Percentiles rank a stretch among this genome's conserved stretches.
phyloP scores from a whole-genome alignment of 257 asterid species.

The Paulownia fortunei region DNA sequence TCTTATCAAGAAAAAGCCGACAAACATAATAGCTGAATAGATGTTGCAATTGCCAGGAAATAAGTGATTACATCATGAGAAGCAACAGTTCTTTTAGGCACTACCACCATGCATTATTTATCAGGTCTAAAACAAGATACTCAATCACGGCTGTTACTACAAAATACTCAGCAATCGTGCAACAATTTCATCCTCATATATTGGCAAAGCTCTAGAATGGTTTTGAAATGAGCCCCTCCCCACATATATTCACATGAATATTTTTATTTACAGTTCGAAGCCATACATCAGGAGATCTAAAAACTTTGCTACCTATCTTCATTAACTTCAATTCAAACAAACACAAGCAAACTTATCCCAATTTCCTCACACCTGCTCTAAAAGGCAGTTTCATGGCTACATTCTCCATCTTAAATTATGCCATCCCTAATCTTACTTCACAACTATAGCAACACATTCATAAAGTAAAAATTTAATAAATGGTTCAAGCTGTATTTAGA shows the following conservation, averaged over 20 bases:
- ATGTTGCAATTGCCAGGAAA: neutral
- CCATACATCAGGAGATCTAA: neutral
- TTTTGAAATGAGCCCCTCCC: neutral
- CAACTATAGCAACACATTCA: neutral
- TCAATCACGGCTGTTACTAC: neutral
- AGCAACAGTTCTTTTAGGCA: neutral
- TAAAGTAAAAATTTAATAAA: neutral
- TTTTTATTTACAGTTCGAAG: neutral
- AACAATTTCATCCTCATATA: neutral
- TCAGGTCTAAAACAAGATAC: neutral
- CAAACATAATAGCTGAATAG: neutral
- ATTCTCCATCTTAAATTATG: neutral
- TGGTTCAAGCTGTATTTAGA: neutral
- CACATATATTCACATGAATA: neutral
- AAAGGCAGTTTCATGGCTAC: neutral
- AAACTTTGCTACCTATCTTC: neutral
- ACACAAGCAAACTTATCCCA: neutral
- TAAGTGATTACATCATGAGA: neutral
- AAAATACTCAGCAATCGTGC: neutral
- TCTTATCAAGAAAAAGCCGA: neutral
- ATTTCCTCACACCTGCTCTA: neutral
- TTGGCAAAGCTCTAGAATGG: neutral
- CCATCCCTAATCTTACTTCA: neutral
- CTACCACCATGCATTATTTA: neutral
- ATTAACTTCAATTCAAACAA: slow-evolving; percentile 2